These are phyloP conservation scores for Rosa persica DNA, from an alignment of 306 rosid species.

Conservation along the genomic window DNA sequence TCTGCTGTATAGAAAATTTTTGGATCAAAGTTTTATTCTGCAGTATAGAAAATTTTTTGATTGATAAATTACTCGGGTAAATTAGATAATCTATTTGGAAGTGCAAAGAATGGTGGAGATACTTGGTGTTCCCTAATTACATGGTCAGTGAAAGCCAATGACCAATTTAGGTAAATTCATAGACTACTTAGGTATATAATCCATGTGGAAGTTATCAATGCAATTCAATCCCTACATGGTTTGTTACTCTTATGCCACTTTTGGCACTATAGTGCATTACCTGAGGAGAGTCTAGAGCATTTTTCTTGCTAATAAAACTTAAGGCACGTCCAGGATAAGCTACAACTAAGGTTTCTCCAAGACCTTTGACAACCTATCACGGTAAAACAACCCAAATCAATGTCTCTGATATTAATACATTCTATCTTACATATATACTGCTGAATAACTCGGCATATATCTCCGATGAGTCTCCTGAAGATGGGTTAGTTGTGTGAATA, in stretches of 20 bases:
- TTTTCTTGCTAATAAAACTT: conserved; percentile 87
- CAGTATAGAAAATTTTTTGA: background rate
- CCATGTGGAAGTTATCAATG: conserved; percentile 12
- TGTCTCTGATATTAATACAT: conserved; percentile 12
- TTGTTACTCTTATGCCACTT: background rate
- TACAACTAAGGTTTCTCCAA: conserved; percentile 97
- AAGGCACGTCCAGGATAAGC: conserved; percentile 99
- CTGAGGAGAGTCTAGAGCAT: conserved; percentile 75
- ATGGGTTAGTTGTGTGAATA: conserved; percentile 94
- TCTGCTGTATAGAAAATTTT: background rate
- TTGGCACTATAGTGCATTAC: conserved; percentile 38
- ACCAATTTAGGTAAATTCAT: background rate
- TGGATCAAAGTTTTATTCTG: no score
- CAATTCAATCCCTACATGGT: background rate
- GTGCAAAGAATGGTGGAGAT: conserved; percentile 16
- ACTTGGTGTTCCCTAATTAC: conserved; percentile 6
- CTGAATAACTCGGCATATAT: conserved; percentile 89
- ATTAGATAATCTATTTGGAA: conserved; percentile 12
- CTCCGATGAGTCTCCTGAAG: conserved; percentile 95
- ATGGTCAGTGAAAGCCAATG: background rate
- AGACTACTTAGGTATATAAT: background rate
- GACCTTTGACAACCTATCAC: conserved; percentile 89
- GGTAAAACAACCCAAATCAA: conserved; percentile 16
- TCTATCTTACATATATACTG: conserved; percentile 12
- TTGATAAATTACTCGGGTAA: background rate